Evolutionary conservation across 2,329 filamentous ascomycete genomes (phyloP).

Genomic region (Cladosporium sp.): DNA sequence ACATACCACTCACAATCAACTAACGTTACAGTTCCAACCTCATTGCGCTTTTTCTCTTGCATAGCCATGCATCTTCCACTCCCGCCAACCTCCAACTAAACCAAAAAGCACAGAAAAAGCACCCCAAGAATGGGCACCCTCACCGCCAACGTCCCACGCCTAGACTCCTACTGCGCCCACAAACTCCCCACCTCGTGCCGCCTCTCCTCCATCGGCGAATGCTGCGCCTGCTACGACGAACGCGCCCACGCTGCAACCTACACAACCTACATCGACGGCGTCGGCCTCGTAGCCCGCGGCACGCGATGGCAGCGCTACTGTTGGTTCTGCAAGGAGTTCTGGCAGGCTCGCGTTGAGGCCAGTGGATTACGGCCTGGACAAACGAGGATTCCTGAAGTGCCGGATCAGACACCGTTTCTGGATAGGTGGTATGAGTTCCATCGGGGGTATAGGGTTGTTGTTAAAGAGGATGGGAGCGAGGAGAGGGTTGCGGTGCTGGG

Average conservation of each 20-base stretch:
- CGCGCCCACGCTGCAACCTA: slow-evolving; percentile 45
- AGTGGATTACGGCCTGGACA: slow-evolving; percentile 45
- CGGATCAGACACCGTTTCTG: slow-evolving; percentile 50
- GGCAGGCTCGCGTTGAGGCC: slow-evolving; percentile 47
- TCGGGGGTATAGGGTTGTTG: slow-evolving; percentile 46
- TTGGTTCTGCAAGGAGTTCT: slow-evolving; percentile 55
- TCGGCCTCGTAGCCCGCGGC: slow-evolving; percentile 51
- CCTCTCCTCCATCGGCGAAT: slow-evolving; percentile 32
- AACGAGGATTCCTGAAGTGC: slow-evolving; percentile 48
- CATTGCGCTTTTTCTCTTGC: not conserved
- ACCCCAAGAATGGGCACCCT: slow-evolving; percentile 31
- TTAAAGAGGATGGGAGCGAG: slow-evolving; percentile 44
- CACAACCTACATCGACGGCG: slow-evolving; percentile 50
- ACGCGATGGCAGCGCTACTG: slow-evolving; percentile 54
- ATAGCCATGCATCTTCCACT: not conserved
- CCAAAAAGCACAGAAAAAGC: not conserved
- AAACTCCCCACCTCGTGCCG: slow-evolving; percentile 35
- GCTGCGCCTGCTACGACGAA: slow-evolving; percentile 36
- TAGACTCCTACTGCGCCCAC: slow-evolving; percentile 32
- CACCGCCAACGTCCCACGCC: slow-evolving; percentile 26
- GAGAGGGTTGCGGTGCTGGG: slow-evolving; percentile 47
- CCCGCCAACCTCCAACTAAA: not conserved
- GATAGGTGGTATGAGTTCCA: slow-evolving; percentile 52
- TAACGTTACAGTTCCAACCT: not conserved
- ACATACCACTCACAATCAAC: not conserved